Evolutionary conservation across 306 rosid species (phyloP).

Genomic region (Lithocarpus polystachyus): DNA sequence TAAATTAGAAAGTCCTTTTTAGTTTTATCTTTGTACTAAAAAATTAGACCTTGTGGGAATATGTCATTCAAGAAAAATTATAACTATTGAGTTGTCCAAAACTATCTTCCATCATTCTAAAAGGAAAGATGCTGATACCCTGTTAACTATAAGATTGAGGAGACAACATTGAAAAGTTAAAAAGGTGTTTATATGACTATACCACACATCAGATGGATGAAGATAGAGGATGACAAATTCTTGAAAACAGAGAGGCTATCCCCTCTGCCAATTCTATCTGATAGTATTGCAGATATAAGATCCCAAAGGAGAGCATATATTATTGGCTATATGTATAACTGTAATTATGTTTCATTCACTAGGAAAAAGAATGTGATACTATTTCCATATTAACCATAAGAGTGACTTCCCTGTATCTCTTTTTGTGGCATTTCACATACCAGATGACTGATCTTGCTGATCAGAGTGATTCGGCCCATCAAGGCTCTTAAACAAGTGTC

Average conservation of each 20-base stretch:
- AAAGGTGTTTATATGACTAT: neutral
- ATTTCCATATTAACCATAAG: neutral
- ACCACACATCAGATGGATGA: neutral
- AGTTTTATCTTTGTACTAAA: neutral
- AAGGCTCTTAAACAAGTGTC: constrained; percentile 22
- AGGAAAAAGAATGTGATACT: neutral
- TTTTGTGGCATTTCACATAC: constrained; percentile 24
- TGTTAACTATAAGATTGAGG: neutral
- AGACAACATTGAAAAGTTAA: neutral
- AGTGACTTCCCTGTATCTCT: neutral
- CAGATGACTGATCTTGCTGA: constrained; percentile 42
- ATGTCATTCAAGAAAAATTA: neutral
- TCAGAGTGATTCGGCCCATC: constrained; percentile 23
- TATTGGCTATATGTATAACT: neutral
- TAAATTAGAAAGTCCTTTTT: constrained; percentile 2
- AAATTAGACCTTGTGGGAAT: neutral
- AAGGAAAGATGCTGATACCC: neutral
- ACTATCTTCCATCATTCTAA: neutral
- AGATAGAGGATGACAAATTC: neutral
- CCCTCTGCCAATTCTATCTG: neutral
- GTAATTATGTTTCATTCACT: neutral
- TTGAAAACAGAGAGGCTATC: neutral
- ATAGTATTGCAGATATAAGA: neutral
- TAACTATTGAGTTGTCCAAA: neutral
- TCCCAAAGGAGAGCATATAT: neutral